Conservation (phyloP, 306 rosid genomes). For the Rosa lucieae region DNA sequence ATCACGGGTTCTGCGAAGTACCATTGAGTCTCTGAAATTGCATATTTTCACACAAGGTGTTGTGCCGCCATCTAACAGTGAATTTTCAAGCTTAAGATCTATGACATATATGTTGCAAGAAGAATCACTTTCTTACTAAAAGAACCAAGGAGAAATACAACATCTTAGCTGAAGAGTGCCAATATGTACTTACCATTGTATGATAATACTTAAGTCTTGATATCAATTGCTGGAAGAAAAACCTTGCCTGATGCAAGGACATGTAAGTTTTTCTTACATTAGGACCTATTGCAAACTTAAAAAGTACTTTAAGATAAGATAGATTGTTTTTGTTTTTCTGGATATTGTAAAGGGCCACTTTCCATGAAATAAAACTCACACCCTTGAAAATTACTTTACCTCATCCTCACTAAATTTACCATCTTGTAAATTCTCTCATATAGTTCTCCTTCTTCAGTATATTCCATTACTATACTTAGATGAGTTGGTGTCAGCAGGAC, state of each 20-base stretch:
- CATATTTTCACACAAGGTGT: constrained; percentile 79
- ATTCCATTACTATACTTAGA: constrained; percentile 87
- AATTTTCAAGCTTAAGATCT: constrained; percentile 66
- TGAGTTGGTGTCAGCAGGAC: constrained; percentile 77
- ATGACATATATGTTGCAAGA: too few species aligned
- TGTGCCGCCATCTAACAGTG: constrained; percentile 73
- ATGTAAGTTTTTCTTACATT: too few species aligned
- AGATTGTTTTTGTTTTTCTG: background rate
- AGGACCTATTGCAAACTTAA: background rate
- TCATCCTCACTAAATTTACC: constrained; percentile 86
- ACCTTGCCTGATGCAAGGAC: too few species aligned
- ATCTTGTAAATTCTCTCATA: constrained; percentile 61
- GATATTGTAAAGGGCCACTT: background rate
- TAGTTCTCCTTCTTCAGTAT: constrained; percentile 83
- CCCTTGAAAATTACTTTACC: constrained; percentile 30
- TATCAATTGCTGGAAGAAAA: too few species aligned
- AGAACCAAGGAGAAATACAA: too few species aligned
- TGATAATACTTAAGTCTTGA: too few species aligned
- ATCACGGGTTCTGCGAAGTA: constrained; percentile 23
- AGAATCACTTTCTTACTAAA: too few species aligned
- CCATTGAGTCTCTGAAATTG: constrained; percentile 91
- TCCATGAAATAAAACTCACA: background rate
- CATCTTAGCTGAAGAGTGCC: too few species aligned
- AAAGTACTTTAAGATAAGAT: background rate
- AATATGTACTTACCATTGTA: too few species aligned